A percentile compares a stretch with the other conserved stretches of the same genome.
Conservation (phyloP, 495 filamentous ascomycete genomes). For the Neurospora tetraspora region DNA sequence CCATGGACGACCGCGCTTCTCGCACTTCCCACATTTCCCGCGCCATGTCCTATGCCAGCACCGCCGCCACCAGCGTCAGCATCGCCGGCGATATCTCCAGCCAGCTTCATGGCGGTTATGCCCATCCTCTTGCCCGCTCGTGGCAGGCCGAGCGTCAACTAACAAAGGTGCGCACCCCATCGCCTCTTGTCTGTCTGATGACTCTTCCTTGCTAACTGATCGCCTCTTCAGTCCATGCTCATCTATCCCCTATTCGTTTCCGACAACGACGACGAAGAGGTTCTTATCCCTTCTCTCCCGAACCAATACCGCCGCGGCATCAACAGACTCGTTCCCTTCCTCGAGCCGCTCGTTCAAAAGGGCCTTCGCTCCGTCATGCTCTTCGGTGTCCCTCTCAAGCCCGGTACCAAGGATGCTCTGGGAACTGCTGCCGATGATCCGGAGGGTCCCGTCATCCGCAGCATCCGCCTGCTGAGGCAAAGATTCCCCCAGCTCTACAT, state of each 20-base stretch:
- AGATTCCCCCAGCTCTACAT: constrained; percentile 84
- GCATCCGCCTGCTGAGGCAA: constrained; percentile 70
- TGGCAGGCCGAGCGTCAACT: constrained; percentile 97
- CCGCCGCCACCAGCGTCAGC: constrained; percentile 86
- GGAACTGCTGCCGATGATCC: constrained; percentile 94
- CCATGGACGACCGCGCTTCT: constrained; percentile 45
- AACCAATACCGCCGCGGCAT: constrained; percentile 79
- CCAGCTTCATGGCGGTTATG: constrained; percentile 91
- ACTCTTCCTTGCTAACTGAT: constrained; percentile 5
- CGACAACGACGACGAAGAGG: constrained; percentile 86
- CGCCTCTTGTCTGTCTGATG: neutral
- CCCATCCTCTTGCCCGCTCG: constrained; percentile 76
- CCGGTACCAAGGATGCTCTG: constrained; percentile 75
- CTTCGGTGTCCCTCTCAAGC: constrained; percentile 81
- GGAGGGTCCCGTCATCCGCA: constrained; percentile 77
- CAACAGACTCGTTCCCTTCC: constrained; percentile 75
- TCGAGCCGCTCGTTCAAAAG: constrained; percentile 76
- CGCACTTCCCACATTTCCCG: constrained; percentile 57
- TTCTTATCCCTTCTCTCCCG: constrained; percentile 78
- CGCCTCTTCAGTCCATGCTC: constrained; percentile 68
- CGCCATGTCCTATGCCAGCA: constrained; percentile 73
- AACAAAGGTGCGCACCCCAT: constrained; percentile 61
- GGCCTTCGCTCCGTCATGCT: constrained; percentile 88
- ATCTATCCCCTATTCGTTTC: constrained; percentile 97
- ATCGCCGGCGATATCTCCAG: constrained; percentile 87